These are phyloP conservation scores for Piper betle DNA, from an alignment of 164 flowering plant species.

Conservation along the genomic window DNA sequence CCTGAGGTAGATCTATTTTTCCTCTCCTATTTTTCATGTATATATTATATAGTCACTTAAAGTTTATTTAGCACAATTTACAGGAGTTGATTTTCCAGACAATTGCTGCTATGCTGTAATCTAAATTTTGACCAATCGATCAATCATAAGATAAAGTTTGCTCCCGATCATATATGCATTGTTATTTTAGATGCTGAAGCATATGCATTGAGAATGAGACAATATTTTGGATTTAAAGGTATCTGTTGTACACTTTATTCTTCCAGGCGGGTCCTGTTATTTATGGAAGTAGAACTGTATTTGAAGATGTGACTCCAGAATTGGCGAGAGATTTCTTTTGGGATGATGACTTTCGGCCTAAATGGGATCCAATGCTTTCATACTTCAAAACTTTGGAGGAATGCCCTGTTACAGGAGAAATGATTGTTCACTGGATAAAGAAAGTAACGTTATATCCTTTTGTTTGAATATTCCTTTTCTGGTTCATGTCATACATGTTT, in stretches of 20 bases:
- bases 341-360: constrained; percentile 94
- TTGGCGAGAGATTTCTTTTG: constrained; percentile 95
- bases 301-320: constrained; percentile 90
- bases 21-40: background rate
- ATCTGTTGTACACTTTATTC: constrained; percentile 5
- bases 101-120: no score
- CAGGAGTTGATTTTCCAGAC: no score
- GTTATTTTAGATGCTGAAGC: background rate
- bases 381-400: constrained; percentile 62
- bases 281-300: constrained; percentile 73
- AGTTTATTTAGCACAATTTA: no score
- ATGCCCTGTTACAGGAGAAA: constrained; percentile 55
- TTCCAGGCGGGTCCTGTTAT: constrained; percentile 59
- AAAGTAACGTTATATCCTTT: constrained; percentile 39
- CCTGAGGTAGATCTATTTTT: constrained; percentile 46
- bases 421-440: constrained; percentile 83
- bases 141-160: no score
- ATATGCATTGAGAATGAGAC: background rate
- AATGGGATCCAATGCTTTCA: constrained; percentile 92
- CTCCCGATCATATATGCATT: no score
- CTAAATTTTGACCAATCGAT: no score
- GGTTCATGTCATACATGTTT: background rate
- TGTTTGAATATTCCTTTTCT: background rate
- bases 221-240: background rate
- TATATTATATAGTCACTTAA: background rate